Evolutionary conservation across 1,284 basidiomycete genomes (phyloP).

Genomic region (Meira nashicola): DNA sequence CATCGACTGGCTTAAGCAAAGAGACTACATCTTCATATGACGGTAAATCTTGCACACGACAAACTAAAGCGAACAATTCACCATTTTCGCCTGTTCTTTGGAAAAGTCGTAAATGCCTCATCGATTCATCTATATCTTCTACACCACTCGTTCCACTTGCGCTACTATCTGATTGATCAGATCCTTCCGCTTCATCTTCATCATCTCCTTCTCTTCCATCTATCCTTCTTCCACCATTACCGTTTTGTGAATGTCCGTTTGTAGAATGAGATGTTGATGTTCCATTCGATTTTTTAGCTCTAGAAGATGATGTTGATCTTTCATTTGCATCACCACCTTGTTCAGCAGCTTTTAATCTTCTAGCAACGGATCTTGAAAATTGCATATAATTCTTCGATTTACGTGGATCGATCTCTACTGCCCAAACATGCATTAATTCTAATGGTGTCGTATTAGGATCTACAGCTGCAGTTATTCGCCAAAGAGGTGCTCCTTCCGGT

Average conservation of each 20-base stretch:
- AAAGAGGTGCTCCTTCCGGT: slow-evolving; percentile 20
- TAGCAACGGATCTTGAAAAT: slow-evolving; percentile 3
- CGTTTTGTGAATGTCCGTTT: too few species aligned
- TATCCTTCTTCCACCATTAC: neutral
- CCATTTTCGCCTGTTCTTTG: neutral
- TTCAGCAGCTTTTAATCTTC: slow-evolving; percentile 3
- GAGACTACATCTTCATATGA: slow-evolving; percentile 13
- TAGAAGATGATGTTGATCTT: too few species aligned
- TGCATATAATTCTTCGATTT: slow-evolving; percentile 6
- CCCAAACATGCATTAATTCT: slow-evolving; percentile 69
- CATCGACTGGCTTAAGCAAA: slow-evolving; percentile 14
- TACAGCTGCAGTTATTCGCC: slow-evolving; percentile 50
- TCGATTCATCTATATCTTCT: slow-evolving; percentile 5
- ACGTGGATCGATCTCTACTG: slow-evolving; percentile 66
- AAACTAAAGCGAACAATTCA: slow-evolving; percentile 19
- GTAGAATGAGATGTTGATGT: neutral
- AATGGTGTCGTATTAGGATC: slow-evolving; percentile 53
- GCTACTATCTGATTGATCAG: neutral
- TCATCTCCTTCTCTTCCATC: neutral
- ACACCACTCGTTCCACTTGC: neutral
- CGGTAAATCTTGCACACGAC: slow-evolving; percentile 19
- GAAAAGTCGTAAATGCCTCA: slow-evolving; percentile 9
- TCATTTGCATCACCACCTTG: neutral
- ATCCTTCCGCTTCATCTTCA: neutral
- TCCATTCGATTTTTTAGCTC: neutral